phyloP scores from a whole-genome alignment of 2,329 filamentous ascomycete genomes.

The Rutstroemia sp. region DNA sequence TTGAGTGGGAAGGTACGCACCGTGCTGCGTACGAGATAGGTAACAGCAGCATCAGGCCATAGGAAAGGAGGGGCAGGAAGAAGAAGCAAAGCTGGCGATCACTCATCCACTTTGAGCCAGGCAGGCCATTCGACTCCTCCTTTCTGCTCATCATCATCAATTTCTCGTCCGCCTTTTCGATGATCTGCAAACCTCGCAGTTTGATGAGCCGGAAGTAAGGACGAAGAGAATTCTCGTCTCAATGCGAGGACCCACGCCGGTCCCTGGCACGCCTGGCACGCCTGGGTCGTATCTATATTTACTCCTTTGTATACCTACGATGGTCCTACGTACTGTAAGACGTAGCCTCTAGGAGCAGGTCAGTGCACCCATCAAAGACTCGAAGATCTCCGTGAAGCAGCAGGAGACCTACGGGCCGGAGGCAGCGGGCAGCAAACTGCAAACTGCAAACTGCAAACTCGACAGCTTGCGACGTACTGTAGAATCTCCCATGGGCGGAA shows the following conservation, averaged over 20 bases:
- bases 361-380: no score
- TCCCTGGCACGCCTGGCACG: neutral
- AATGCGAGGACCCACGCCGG: neutral
- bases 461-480: no score
- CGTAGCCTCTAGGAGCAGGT: no score
- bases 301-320: neutral
- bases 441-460: no score
- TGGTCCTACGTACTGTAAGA: no score
- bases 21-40: neutral
- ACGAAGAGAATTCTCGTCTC: neutral
- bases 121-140: neutral
- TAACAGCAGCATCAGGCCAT: neutral
- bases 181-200: neutral
- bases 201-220: neutral
- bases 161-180: neutral
- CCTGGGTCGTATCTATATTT: neutral
- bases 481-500: no score
- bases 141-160: neutral
- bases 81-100: no score
- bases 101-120: neutral
- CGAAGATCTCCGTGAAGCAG: no score
- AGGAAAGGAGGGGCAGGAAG: neutral
- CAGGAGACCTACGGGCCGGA: no score
- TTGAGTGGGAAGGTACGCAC: no score
- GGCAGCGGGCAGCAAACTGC: no score